A percentile compares a stretch with the other conserved stretches of the same genome.
Evolutionary conservation across 1,284 basidiomycete genomes (phyloP).

Genomic region (Papiliotrema terrestris): DNA sequence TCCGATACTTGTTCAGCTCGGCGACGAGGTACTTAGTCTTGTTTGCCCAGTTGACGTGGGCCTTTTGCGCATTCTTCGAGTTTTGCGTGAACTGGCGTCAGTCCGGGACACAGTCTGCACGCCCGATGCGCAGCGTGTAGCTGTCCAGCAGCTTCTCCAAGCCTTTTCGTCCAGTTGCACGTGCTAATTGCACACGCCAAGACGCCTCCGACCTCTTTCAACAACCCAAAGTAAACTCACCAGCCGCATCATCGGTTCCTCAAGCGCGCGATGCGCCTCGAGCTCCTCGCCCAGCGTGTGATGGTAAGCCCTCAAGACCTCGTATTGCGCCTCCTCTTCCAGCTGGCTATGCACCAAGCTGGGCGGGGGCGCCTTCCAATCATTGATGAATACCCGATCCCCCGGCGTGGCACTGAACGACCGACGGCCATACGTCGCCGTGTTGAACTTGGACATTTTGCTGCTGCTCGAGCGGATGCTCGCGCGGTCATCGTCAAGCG

Average conservation of each 20-base stretch:
- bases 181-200: too few relatives aligned
- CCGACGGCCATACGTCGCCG: conserved; percentile 46
- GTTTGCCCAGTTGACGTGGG: conserved; percentile 86
- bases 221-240: conserved; percentile 62
- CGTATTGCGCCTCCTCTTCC: conserved; percentile 86
- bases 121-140: not conserved
- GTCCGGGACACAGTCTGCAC: not conserved
- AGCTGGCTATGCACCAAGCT: conserved; percentile 79
- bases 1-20: conserved; percentile 92
- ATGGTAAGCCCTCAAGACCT: conserved; percentile 79
- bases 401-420: conserved; percentile 39
- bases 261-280: conserved; percentile 75
- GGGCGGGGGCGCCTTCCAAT: conserved; percentile 87
- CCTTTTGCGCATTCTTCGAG: conserved; percentile 69
- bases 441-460: conserved; percentile 56
- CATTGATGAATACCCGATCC: conserved; percentile 79
- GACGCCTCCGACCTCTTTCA: too few relatives aligned
- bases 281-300: conserved; percentile 70
- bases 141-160: too few relatives aligned
- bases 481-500: conserved; percentile 20
- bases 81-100: conserved; percentile 67
- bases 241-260: conserved; percentile 75
- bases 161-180: too few relatives aligned
- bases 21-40: conserved; percentile 82
- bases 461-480: conserved; percentile 47